Conservation (phyloP, 1,139 yeast genomes). For the Lipomyces yarrowii region DNA sequence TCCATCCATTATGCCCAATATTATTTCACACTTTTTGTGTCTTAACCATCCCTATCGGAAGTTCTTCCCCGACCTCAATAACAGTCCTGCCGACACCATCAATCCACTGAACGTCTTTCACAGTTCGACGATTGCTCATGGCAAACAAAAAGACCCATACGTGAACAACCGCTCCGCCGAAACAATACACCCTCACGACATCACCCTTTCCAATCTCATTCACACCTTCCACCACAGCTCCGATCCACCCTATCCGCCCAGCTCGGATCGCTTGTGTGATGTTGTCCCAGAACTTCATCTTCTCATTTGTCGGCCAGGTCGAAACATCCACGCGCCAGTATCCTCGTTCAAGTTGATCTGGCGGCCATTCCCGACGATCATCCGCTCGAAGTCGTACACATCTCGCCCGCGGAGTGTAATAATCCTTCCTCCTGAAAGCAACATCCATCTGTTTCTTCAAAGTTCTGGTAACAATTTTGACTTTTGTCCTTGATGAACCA, state of each 20-base stretch:
- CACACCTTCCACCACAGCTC: conserved; percentile 8
- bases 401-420: conserved; percentile 10
- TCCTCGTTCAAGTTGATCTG: conserved; percentile 18
- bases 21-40: neutral
- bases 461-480: conserved; percentile 11
- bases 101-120: conserved; percentile 13
- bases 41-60: neutral
- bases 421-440: conserved; percentile 13
- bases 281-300: conserved; percentile 17
- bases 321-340: conserved; percentile 21
- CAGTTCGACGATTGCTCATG: conserved; percentile 17
- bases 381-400: conserved; percentile 10
- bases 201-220: conserved; percentile 2
- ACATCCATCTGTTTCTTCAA: conserved; percentile 5
- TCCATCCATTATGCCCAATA: neutral
- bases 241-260: conserved; percentile 19
- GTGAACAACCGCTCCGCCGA: conserved; percentile 21
- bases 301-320: conserved; percentile 13
- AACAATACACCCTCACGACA: conserved; percentile 18
- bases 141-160: conserved; percentile 20
- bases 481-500: neutral
- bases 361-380: conserved; percentile 8
- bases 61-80: conserved; percentile 3
- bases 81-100: conserved; percentile 11
- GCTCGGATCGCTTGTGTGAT: conserved; percentile 11